Evolutionary conservation across 352 stramenopile genomes (phyloP).

Genomic region (Pilasporangium apinafurcum): DNA sequence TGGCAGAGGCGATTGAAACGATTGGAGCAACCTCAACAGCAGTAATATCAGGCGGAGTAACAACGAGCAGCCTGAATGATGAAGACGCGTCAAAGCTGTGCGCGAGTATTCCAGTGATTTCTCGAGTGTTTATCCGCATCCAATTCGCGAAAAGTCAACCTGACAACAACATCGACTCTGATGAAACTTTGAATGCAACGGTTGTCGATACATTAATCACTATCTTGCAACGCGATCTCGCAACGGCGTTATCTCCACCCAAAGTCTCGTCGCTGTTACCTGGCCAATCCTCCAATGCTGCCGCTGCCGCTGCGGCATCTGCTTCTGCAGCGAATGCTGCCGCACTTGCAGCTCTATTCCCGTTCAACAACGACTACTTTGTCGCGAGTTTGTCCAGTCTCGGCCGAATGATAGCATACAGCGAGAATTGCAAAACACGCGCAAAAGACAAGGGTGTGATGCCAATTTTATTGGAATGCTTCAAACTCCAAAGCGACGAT

Average conservation of each 20-base stretch:
- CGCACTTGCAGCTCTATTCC: too few species aligned
- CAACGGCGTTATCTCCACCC: constrained; percentile 8
- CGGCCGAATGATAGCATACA: constrained; percentile 41
- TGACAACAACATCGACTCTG: neutral
- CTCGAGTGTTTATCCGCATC: constrained; percentile 23
- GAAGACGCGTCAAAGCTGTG: constrained; percentile 22
- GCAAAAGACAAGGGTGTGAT: constrained; percentile 28
- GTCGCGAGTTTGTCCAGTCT: constrained; percentile 32
- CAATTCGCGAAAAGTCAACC: constrained; percentile 25
- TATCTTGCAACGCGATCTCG: constrained; percentile 34
- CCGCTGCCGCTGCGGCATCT: constrained; percentile 4
- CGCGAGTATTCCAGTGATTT: constrained; percentile 21
- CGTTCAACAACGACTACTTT: constrained; percentile 20
- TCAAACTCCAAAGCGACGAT: constrained; percentile 19
- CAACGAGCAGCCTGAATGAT: constrained; percentile 11
- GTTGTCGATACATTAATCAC: constrained; percentile 23
- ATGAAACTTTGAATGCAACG: neutral
- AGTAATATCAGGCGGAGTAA: too few species aligned
- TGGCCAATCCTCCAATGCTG: constrained; percentile 12
- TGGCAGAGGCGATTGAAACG: neutral
- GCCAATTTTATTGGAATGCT: constrained; percentile 30
- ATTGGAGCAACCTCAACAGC: neutral
- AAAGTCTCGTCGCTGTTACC: constrained; percentile 4
- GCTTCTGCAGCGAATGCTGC: neutral
- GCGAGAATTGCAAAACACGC: constrained; percentile 25